phyloP scores from a whole-genome alignment of 805 yeast genomes.

The Nakazawaea anatomiae region DNA sequence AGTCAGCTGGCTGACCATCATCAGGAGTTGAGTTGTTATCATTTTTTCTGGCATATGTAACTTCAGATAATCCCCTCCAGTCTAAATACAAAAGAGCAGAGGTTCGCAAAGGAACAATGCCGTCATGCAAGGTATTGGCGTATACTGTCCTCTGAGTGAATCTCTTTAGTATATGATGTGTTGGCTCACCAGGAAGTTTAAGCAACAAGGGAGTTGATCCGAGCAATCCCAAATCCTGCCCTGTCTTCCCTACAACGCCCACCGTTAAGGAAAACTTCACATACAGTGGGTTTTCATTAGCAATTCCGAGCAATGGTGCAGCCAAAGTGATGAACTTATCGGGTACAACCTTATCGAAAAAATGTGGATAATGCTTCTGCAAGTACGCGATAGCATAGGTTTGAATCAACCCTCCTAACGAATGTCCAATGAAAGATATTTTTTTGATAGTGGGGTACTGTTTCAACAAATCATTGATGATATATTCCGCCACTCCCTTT shows the following conservation, averaged over 20 bases:
- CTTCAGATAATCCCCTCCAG: conserved; percentile 66
- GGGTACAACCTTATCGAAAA: conserved; percentile 63
- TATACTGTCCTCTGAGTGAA: conserved; percentile 75
- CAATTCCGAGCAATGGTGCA: conserved; percentile 82
- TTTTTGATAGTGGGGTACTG: conserved; percentile 44
- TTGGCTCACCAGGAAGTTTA: conserved; percentile 70
- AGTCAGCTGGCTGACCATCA: conserved; percentile 10
- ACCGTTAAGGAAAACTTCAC: conserved; percentile 79
- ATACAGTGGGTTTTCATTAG: conserved; percentile 81
- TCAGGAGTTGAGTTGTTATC: conserved; percentile 10
- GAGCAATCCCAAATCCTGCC: conserved; percentile 76
- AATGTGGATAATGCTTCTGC: conserved; percentile 58
- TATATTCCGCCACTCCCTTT: conserved; percentile 67
- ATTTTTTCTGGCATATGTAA: conserved; percentile 27
- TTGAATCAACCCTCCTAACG: conserved; percentile 89
- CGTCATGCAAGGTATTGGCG: conserved; percentile 89
- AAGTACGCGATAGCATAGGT: conserved; percentile 86
- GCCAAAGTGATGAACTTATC: conserved; percentile 80
- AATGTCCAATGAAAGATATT: conserved; percentile 88
- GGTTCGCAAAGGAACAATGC: conserved; percentile 91
- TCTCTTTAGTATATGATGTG: conserved; percentile 52
- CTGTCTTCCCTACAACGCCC: conserved; percentile 90
- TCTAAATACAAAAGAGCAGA: conserved; percentile 82
- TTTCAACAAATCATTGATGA: conserved; percentile 48
- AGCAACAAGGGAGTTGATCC: conserved; percentile 61